Evolutionary conservation across 2,329 filamentous ascomycete species (phyloP).

Genomic region (Neonectria coccinea): DNA sequence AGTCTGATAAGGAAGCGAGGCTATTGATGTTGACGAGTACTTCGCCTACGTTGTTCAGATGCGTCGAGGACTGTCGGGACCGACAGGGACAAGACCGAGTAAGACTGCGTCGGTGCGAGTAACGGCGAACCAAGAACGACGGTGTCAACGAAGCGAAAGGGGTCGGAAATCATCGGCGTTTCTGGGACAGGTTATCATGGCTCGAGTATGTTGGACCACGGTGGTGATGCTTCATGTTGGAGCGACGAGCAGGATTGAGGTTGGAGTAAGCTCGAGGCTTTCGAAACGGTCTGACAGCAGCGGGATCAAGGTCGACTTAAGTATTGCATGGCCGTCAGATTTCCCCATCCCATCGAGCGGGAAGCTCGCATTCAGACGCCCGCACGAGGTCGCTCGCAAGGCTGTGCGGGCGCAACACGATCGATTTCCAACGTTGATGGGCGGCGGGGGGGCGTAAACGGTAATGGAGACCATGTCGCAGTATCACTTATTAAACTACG

Average conservation of each 20-base stretch:
- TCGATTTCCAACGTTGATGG: conserved; percentile 30
- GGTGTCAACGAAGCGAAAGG: background rate
- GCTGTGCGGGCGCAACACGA: conserved; percentile 47
- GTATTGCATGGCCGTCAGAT: conserved; percentile 37
- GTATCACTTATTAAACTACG: conserved; percentile 16
- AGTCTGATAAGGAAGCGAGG: conserved; percentile 21
- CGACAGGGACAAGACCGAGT: background rate
- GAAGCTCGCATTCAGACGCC: conserved; percentile 48
- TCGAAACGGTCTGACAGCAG: conserved; percentile 11
- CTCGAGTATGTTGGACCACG: background rate
- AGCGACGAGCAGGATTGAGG: conserved; percentile 8
- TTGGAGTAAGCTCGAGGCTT: conserved; percentile 31
- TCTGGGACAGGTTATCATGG: background rate
- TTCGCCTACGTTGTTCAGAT: conserved; percentile 1
- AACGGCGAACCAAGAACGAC: background rate
- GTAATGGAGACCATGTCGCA: conserved; percentile 23
- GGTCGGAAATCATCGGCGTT: conserved; percentile 5
- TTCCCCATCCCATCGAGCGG: conserved; percentile 37
- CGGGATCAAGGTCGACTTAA: conserved; percentile 43
- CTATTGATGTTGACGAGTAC: background rate
- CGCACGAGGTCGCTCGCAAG: conserved; percentile 42
- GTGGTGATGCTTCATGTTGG: background rate
- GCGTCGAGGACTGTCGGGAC: conserved; percentile 3
- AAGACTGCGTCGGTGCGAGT: conserved; percentile 1
- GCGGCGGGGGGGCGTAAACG: conserved; percentile 23